Evolutionary conservation across 164 flowering plant genomes (phyloP).

Genomic region (Nymphaea thermarum): DNA sequence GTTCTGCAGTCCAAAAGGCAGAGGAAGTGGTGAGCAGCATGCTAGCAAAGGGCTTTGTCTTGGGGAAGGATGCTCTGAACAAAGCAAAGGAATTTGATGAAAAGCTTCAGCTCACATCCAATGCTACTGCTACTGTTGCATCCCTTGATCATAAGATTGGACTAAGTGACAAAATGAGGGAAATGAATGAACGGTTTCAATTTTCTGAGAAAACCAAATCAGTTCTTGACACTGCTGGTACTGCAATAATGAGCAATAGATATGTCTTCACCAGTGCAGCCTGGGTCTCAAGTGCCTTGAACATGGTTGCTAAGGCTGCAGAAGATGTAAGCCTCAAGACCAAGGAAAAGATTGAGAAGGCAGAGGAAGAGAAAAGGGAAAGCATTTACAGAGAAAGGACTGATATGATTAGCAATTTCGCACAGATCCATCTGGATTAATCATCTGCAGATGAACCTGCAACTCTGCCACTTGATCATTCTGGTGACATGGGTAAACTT

Average conservation of each 20-base stretch:
- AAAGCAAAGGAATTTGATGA: constrained; percentile 69
- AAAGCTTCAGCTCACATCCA: constrained; percentile 40
- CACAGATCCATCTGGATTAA: constrained; percentile 37
- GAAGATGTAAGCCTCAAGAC: constrained; percentile 54
- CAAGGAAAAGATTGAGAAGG: constrained; percentile 57
- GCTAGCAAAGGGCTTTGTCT: constrained; percentile 67
- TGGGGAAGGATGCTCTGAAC: constrained; percentile 75
- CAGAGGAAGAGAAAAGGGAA: constrained; percentile 61
- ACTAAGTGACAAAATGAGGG: constrained; percentile 52
- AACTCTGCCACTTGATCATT: constrained; percentile 15
- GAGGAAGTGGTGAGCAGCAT: constrained; percentile 75
- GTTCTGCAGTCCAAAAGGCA: constrained; percentile 38
- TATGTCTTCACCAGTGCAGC: constrained; percentile 60
- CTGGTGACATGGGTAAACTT: constrained; percentile 19
- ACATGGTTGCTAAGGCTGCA: constrained; percentile 54
- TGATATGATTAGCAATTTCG: constrained; percentile 25
- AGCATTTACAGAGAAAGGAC: constrained; percentile 26
- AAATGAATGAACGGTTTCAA: constrained; percentile 50
- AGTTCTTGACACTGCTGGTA: constrained; percentile 66
- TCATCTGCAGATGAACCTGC: constrained; percentile 20
- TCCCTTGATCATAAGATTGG: constrained; percentile 54
- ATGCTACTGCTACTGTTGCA: constrained; percentile 58
- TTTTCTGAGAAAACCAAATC: constrained; percentile 57
- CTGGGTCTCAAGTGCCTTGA: constrained; percentile 55
- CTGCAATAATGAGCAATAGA: constrained; percentile 19